Evolutionary conservation across 169 alveolate species (phyloP).

Genomic region (Plasmodium coatneyi): DNA sequence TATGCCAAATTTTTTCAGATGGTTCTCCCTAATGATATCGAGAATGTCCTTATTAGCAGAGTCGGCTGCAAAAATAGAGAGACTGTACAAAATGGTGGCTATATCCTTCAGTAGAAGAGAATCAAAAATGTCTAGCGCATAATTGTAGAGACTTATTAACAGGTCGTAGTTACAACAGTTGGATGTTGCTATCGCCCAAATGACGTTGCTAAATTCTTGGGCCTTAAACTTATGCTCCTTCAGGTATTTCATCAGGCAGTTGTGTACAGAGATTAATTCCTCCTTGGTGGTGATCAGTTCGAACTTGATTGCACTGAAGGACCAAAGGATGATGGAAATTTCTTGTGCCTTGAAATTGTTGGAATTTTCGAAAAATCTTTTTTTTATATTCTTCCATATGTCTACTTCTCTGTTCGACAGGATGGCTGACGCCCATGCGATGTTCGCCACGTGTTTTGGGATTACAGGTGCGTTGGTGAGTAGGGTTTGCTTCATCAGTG

Average conservation of each 20-base stretch:
- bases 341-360: conserved; percentile 66
- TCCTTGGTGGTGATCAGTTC: conserved; percentile 25
- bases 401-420: conserved; percentile 27
- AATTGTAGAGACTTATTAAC: conserved; percentile 31
- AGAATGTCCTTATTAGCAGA: conserved; percentile 20
- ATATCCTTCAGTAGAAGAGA: conserved; percentile 27
- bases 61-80: conserved; percentile 58
- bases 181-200: conserved; percentile 52
- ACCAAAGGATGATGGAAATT: conserved; percentile 55
- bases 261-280: conserved; percentile 19
- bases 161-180: conserved; percentile 36
- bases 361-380: conserved; percentile 25
- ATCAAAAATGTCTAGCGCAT: conserved; percentile 45
- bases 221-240: conserved; percentile 41
- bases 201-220: conserved; percentile 70
- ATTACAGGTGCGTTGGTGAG: neutral
- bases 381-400: conserved; percentile 48
- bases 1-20: conserved; percentile 1
- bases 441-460: conserved; percentile 66
- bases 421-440: conserved; percentile 66
- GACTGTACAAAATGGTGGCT: conserved; percentile 45
- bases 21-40: neutral
- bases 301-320: conserved; percentile 46
- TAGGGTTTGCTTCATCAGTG: conserved; percentile 8
- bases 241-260: conserved; percentile 14